Evolutionary conservation across 345 rosid species (phyloP), one percentile per base, ranked within the genome.

Genomic region (Populus ilicifolia): DNA sequence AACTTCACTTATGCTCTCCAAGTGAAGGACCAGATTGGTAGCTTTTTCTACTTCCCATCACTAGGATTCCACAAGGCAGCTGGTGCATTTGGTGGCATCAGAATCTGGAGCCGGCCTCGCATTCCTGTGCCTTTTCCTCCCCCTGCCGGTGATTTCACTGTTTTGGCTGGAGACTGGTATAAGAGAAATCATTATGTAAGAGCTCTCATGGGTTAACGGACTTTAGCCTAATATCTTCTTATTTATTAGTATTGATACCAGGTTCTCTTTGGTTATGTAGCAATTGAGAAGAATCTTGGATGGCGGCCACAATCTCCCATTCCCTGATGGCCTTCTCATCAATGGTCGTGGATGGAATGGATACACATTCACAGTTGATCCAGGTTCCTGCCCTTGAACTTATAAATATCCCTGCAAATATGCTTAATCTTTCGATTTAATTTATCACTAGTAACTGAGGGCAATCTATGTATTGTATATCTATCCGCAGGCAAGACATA

Each of bases 1-100:
- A 92, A 92, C 87, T 92, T 90, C 86, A 90, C 95, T 13, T 92
- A 90, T 77, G 78, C 75, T 66, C 87, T 92, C 71, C 97, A 92
- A 80, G 86, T 85, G 67, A 92, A 92, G 87, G 97, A 92, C 77
- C 97, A 92, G 83, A 92, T 92, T 54, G 97, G 97, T 17, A 92
- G 92, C 85, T 92, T 83, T 83, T 92, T 87, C 79, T 92, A 92
- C 62, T 92, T 88, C 82, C 94, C 97, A 20, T 87, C 94, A 23
- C 89, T 92, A n/a, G 93, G 86, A 69, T 83, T 92, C 59, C 97
- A 92, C 83, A 89, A 89, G 85, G 97, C 93, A 29, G 93, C 94
- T 3, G 97, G 97, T 16, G 97, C 90, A 20, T 92, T 83, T 61
- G 97, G 97, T 29, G 89, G 93, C 78, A 76, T 92, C 77, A 85